phyloP scores from a whole-genome alignment of 208 protist genomes.

The Trypanosoma caninum region DNA sequence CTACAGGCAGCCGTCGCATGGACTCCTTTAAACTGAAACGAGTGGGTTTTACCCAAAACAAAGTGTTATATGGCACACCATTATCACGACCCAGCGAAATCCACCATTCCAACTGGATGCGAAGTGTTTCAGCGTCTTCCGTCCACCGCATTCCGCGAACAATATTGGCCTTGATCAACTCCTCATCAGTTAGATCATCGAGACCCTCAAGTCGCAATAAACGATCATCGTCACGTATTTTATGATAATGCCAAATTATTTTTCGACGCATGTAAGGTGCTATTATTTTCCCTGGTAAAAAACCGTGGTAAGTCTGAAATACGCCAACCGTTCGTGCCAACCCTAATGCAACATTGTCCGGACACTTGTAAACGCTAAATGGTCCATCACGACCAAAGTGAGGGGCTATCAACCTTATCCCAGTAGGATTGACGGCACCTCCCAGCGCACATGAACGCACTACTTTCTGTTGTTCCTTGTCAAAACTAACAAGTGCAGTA shows the following conservation, averaged over 20 bases:
- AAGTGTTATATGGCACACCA: slow-evolving; percentile 83
- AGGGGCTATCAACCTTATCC: slow-evolving; percentile 73
- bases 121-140: slow-evolving; percentile 75
- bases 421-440: slow-evolving; percentile 69
- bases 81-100: slow-evolving; percentile 65
- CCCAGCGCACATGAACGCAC: slow-evolving; percentile 67
- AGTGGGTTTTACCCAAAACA: slow-evolving; percentile 89
- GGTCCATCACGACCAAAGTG: slow-evolving; percentile 74
- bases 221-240: slow-evolving; percentile 78
- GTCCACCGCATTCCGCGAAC: slow-evolving; percentile 87
- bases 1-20: slow-evolving; percentile 76
- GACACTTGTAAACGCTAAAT: slow-evolving; percentile 83
- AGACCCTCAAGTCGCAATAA: slow-evolving; percentile 78
- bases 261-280: slow-evolving; percentile 61
- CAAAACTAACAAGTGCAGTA: slow-evolving; percentile 78
- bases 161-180: slow-evolving; percentile 85
- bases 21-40: slow-evolving; percentile 81
- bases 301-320: slow-evolving; percentile 70
- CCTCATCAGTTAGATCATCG: slow-evolving; percentile 68
- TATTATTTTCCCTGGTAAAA: slow-evolving; percentile 57
- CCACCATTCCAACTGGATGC: slow-evolving; percentile 88
- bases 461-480: slow-evolving; percentile 77
- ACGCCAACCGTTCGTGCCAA: slow-evolving; percentile 68
- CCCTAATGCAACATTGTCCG: slow-evolving; percentile 66
- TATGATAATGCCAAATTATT: slow-evolving; percentile 77